These are phyloP conservation scores for Coniochaeta sp. DNA, from an alignment of 2,329 filamentous ascomycete genomes.

Conservation along the genomic window DNA sequence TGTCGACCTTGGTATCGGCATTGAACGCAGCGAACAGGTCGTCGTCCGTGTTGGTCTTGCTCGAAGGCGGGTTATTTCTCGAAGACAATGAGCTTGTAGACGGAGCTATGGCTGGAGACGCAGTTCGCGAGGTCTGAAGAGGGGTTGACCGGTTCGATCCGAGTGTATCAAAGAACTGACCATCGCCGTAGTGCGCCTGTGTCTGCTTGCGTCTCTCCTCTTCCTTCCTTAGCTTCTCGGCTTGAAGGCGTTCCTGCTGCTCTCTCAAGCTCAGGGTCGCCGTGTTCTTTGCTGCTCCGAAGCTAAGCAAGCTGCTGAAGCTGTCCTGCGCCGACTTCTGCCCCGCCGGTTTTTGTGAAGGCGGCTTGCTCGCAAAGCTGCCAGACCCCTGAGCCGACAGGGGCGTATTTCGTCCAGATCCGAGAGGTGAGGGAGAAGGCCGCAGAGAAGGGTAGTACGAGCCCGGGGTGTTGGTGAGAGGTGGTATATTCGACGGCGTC, in stretches of 20 bases:
- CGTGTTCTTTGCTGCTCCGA: constrained; percentile 50
- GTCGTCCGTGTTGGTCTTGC: constrained; percentile 40
- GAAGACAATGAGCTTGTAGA: constrained; percentile 8
- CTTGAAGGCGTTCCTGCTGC: constrained; percentile 61
- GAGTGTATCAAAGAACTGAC: constrained; percentile 68
- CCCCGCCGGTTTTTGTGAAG: constrained; percentile 36
- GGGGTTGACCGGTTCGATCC: constrained; percentile 35
- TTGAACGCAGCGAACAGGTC: constrained; percentile 63
- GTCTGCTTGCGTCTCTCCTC: constrained; percentile 63
- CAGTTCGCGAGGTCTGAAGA: constrained; percentile 31
- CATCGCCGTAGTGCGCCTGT: constrained; percentile 71
- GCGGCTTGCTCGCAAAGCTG: constrained; percentile 30
- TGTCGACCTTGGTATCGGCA: constrained; percentile 59
- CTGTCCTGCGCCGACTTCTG: constrained; percentile 57
- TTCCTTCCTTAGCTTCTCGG: constrained; percentile 63
- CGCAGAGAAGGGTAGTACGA: constrained; percentile 42
- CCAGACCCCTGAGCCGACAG: constrained; percentile 42
- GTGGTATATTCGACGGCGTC: constrained; percentile 30
- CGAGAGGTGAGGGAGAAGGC: constrained; percentile 47
- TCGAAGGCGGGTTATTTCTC: not conserved
- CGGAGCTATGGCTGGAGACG: constrained; percentile 31
- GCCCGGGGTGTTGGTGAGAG: constrained; percentile 32
- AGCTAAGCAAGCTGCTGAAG: constrained; percentile 69
- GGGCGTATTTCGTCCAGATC: constrained; percentile 49
- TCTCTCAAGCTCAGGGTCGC: constrained; percentile 73